These are phyloP conservation scores for Didymella keratinophila DNA, from an alignment of 2,329 filamentous ascomycete genomes.

Conservation along the genomic window DNA sequence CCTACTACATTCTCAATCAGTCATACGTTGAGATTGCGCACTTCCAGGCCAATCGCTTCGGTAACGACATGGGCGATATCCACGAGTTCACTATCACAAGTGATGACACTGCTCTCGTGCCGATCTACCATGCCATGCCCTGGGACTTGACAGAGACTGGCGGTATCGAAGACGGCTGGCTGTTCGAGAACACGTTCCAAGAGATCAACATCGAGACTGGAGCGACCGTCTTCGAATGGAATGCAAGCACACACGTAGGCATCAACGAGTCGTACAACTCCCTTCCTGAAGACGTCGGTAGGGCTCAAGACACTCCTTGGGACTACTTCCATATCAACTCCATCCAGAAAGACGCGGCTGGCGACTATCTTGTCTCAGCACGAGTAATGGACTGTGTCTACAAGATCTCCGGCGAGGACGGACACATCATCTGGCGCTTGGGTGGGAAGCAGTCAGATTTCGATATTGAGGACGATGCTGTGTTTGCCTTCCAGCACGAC, in stretches of 20 bases:
- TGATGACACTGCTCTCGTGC: slow-evolving; percentile 54
- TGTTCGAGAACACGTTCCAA: slow-evolving; percentile 56
- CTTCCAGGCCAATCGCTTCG: slow-evolving; percentile 24
- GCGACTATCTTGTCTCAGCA: slow-evolving; percentile 35
- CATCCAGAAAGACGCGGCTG: slow-evolving; percentile 39
- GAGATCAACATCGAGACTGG: slow-evolving; percentile 54
- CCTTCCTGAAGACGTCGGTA: slow-evolving; percentile 33
- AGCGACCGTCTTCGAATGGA: slow-evolving; percentile 53
- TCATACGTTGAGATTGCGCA: slow-evolving; percentile 29
- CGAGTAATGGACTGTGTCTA: slow-evolving; percentile 27
- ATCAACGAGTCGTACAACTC: slow-evolving; percentile 37
- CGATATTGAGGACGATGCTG: slow-evolving; percentile 18
- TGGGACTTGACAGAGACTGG: slow-evolving; percentile 52
- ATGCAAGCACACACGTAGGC: slow-evolving; percentile 47
- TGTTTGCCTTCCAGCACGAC: slow-evolving; percentile 32
- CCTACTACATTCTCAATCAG: slow-evolving; percentile 27
- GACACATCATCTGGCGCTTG: slow-evolving; percentile 41
- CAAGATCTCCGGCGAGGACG: slow-evolving; percentile 28
- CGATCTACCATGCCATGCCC: slow-evolving; percentile 51
- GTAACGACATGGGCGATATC: slow-evolving; percentile 43
- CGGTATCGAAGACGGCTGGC: slow-evolving; percentile 47
- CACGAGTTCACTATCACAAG: slow-evolving; percentile 57
- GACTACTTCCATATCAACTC: slow-evolving; percentile 53
- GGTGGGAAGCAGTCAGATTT: slow-evolving; percentile 33
- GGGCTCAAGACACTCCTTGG: slow-evolving; percentile 41